Conservation (phyloP, 805 yeast genomes). For the Candida maris region DNA sequence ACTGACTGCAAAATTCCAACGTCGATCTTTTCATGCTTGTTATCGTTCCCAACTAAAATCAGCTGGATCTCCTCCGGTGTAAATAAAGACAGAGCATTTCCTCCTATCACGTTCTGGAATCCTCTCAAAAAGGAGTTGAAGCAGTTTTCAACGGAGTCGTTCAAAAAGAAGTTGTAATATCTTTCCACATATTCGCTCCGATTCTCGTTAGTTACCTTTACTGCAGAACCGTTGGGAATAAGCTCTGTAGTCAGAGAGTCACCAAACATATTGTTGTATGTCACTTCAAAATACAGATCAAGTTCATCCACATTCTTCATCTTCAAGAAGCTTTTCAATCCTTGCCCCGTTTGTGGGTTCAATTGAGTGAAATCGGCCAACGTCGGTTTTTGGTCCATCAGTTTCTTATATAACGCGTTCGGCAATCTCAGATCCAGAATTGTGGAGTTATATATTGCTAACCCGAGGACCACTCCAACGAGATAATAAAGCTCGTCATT, state of each 20-base stretch:
- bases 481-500: constrained; percentile 60
- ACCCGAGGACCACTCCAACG: constrained; percentile 82
- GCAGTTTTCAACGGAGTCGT: constrained; percentile 48
- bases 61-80: constrained; percentile 78
- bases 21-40: constrained; percentile 50
- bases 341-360: constrained; percentile 62
- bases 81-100: constrained; percentile 75
- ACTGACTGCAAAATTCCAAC: constrained; percentile 62
- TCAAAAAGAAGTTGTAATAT: constrained; percentile 60
- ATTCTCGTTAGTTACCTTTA: constrained; percentile 56
- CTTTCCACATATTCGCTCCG: constrained; percentile 56
- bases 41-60: constrained; percentile 72
- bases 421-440: constrained; percentile 82
- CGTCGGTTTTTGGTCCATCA: constrained; percentile 51
- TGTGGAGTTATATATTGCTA: constrained; percentile 88
- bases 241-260: constrained; percentile 45
- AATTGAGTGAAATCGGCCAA: constrained; percentile 65
- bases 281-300: constrained; percentile 56
- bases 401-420: constrained; percentile 66
- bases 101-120: constrained; percentile 71
- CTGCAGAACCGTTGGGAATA: constrained; percentile 52
- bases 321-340: constrained; percentile 44
- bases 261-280: constrained; percentile 50
- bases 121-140: constrained; percentile 64
- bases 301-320: constrained; percentile 46